These are phyloP conservation scores for Hevea brasiliensis DNA, from an alignment of 345 rosid species.

Conservation along the genomic window DNA sequence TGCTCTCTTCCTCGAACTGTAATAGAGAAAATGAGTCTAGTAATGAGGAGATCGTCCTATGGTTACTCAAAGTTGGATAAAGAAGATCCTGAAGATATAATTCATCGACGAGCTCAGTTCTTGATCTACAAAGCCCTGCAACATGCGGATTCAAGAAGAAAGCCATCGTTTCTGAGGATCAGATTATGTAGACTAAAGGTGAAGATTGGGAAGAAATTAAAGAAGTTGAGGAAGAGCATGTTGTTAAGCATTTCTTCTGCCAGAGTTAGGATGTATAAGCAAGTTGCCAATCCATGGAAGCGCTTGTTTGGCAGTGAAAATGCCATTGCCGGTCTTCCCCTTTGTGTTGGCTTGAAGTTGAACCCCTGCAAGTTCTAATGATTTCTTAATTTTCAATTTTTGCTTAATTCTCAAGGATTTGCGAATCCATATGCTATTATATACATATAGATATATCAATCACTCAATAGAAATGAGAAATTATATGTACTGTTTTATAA, in stretches of 20 bases:
- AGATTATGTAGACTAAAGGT: constrained; percentile 51
- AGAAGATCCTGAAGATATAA: constrained; percentile 67
- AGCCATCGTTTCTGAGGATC: constrained; percentile 43
- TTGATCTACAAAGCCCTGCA: constrained; percentile 70
- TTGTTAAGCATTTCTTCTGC: constrained; percentile 29
- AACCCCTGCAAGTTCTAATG: neutral
- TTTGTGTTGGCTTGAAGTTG: constrained; percentile 17
- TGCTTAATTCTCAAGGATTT: neutral
- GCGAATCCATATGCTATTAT: neutral
- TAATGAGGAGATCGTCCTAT: constrained; percentile 31
- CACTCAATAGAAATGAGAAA: too few relatives aligned
- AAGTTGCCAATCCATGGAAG: constrained; percentile 38
- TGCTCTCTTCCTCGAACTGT: neutral
- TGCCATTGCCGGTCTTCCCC: constrained; percentile 37
- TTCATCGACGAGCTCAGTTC: constrained; percentile 69
- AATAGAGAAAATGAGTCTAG: constrained; percentile 31
- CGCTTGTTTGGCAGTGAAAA: constrained; percentile 38
- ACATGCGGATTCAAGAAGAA: constrained; percentile 50
- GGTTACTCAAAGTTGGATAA: constrained; percentile 61
- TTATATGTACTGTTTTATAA: too few relatives aligned
- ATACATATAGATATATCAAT: neutral
- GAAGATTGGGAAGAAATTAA: constrained; percentile 63
- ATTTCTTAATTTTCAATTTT: neutral
- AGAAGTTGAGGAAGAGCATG: constrained; percentile 56
- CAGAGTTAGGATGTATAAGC: constrained; percentile 26